These are phyloP conservation scores for Chrysochromulina tobinii DNA, from an alignment of 78 protist genomes.

Conservation along the genomic window DNA sequence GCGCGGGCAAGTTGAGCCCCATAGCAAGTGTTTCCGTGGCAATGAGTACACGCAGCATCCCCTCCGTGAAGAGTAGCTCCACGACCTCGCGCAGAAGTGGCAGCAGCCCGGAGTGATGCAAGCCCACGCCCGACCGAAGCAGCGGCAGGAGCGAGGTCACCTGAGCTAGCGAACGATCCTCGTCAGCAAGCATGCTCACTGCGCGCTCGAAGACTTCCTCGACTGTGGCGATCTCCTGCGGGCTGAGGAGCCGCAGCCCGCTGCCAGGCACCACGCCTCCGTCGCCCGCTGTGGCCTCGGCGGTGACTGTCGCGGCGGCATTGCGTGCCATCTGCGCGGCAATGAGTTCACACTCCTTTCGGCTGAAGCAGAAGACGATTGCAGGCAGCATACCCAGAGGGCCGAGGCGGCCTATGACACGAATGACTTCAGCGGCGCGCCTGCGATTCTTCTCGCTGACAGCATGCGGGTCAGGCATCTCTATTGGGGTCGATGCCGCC, in stretches of 20 bases:
- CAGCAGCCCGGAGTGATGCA: conserved; percentile 80
- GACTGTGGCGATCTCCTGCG: not conserved
- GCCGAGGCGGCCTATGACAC: conserved; percentile 49
- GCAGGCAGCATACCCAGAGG: not conserved
- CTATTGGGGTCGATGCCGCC: no score
- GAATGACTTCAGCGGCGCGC: not conserved
- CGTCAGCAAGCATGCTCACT: conserved; percentile 58
- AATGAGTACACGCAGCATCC: conserved; percentile 46
- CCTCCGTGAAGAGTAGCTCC: conserved; percentile 68
- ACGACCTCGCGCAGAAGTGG: conserved; percentile 74
- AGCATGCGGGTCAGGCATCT: no score
- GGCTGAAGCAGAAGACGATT: conserved; percentile 42
- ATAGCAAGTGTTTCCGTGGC: conserved; percentile 85
- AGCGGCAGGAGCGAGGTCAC: conserved; percentile 39
- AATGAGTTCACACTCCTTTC: not conserved
- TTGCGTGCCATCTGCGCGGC: not conserved
- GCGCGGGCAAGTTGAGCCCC: conserved; percentile 90
- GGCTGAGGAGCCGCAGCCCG: conserved; percentile 20
- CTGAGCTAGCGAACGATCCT: conserved; percentile 59
- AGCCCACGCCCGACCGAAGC: conserved; percentile 61
- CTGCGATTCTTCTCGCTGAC: no score
- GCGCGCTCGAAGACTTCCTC: conserved; percentile 63
- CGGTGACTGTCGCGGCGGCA: no score
- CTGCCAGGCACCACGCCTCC: not conserved
- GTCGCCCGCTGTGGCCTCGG: no score